These are phyloP conservation scores for Talaromyces liani DNA, from an alignment of 495 filamentous ascomycete species.

Conservation along the genomic window DNA sequence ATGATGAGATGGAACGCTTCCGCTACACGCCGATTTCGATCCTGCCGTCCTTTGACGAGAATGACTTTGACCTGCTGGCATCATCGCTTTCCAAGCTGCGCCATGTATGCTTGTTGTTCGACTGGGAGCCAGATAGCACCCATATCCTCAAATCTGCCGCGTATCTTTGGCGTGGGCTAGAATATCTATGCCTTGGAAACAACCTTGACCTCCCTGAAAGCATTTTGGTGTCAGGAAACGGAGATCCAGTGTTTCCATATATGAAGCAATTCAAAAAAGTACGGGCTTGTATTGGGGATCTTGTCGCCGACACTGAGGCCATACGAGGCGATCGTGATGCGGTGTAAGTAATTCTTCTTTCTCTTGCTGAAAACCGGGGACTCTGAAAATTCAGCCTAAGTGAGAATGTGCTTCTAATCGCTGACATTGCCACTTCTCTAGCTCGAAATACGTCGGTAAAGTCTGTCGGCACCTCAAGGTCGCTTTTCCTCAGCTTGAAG, in stretches of 20 bases:
- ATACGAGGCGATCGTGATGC: not conserved
- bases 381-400: not conserved
- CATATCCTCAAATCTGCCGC: not conserved
- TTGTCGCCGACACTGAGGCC: not conserved
- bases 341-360: not conserved
- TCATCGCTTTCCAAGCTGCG: not conserved
- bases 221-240: not conserved
- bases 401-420: not conserved
- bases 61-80: not conserved
- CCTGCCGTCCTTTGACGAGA: not conserved
- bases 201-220: slow-evolving; percentile 1
- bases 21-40: not conserved
- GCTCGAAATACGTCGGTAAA: not conserved
- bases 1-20: not conserved
- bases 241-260: not conserved
- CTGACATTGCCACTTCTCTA: not conserved
- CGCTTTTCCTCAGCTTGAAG: not conserved
- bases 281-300: not conserved
- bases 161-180: not conserved
- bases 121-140: not conserved
- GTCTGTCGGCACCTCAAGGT: not conserved
- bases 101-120: not conserved
- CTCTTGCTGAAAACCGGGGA: not conserved
- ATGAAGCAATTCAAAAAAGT: not conserved
- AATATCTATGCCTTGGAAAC: slow-evolving; percentile 2